Conservation (phyloP, 805 yeast genomes). For the Ogataea henricii region DNA sequence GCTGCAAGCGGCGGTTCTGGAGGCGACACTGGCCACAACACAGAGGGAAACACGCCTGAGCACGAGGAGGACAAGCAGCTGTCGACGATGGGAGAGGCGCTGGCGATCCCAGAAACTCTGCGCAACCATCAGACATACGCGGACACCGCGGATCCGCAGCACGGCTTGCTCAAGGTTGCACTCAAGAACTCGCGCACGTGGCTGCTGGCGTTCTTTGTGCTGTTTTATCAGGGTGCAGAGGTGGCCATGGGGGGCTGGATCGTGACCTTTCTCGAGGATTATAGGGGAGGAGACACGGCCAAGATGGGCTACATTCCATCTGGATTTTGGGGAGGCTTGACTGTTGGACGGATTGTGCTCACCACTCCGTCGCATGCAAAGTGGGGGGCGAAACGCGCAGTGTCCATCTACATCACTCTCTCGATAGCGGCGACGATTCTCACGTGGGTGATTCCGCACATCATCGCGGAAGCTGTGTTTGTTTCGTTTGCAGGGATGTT, state of each 20-base stretch:
- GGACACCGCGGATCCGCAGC: constrained; percentile 27
- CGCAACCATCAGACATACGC: constrained; percentile 11
- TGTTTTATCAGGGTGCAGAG: constrained; percentile 70
- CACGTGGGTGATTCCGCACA: constrained; percentile 50
- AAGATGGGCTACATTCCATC: constrained; percentile 64
- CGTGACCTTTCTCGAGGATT: constrained; percentile 58
- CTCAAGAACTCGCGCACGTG: constrained; percentile 44
- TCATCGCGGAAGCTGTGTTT: constrained; percentile 47
- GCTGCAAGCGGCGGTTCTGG: neutral
- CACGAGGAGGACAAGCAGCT: constrained; percentile 17
- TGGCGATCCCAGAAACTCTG: constrained; percentile 19
- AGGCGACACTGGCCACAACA: neutral
- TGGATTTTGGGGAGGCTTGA: constrained; percentile 72
- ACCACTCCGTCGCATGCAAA: constrained; percentile 41
- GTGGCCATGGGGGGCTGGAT: constrained; percentile 73
- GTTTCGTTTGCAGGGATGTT: constrained; percentile 56
- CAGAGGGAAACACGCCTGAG: constrained; percentile 6
- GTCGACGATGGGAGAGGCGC: constrained; percentile 24
- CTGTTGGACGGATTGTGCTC: constrained; percentile 60
- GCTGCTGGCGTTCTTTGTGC: constrained; percentile 53
- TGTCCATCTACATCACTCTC: constrained; percentile 35
- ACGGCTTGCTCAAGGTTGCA: constrained; percentile 39
- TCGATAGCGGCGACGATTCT: constrained; percentile 43
- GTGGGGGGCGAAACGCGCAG: constrained; percentile 49
- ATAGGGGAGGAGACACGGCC: constrained; percentile 48